Base-by-base conservation (phyloP, 495 filamentous ascomycete species). In the Xylaria longipes region DNA sequence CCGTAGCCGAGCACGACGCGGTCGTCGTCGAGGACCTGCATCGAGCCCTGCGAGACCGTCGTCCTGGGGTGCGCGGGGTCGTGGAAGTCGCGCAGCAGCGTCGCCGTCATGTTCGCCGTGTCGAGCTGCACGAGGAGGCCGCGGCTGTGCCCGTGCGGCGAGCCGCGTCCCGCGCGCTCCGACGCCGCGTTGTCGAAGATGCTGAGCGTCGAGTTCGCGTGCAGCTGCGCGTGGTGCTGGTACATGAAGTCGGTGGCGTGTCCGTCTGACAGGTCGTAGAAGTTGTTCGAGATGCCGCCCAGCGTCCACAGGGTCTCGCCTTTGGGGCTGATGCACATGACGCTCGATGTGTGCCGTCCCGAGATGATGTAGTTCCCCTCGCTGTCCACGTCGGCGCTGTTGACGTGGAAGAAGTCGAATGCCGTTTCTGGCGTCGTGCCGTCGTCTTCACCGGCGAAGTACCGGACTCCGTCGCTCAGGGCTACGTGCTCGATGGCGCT, bases 191-290 rank as follows among this genome's bases (percentile, higher is more conserved):
- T 82, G 74, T 84, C 79, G 69, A 80, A 84, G 25, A 83, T 72
- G 57, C 73, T 79, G 68, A 83, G 71, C 14, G 56, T 72, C n/a
- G 71, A 33, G 63, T 73, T 77, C 11, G 74, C 76, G 82, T 83
- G 84, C 54, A 71, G 56, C 14, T 85, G 84, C 25, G 85, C 86
- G 68, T 89, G 82, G 73, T 89, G 87, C 73, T 89, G 87, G 82
- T 84, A 88, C 58, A 78, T 72, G 68, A 89, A 87, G 57, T 81
- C 82, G 1, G 84, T 86, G 22, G 82, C 84, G 8, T 69, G 27
- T 0, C 83, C 84, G 27, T 81, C 74, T 0, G 83, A 85, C 2
- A 79, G 72, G 63, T 87, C 80, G 76, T 78, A 80, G 66, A 88
- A 89, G 25, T 82, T 77, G 35, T 85, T 87, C 2, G 76, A 25